Base-by-base conservation (phyloP, 2,329 filamentous ascomycete species). In the Colletotrichum eleusines region DNA sequence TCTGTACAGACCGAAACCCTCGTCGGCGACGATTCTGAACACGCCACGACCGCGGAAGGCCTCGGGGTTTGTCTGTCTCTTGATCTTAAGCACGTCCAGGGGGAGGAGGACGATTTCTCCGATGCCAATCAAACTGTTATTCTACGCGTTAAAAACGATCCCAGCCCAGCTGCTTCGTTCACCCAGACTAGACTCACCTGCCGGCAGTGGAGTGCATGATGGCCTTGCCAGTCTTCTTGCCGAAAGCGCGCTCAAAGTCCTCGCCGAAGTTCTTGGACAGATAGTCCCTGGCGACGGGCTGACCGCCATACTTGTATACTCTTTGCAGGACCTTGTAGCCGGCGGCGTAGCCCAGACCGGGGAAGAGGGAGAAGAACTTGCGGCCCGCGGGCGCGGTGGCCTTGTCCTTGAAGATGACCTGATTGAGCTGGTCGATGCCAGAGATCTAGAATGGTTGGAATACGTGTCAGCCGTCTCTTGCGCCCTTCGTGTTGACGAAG, bases 51-150 rank as follows among this genome's bases (percentile, higher is more conserved):
- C 95, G 75, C 94, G 90, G 90, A 99, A 99, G 44, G 96, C 95
- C 80, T 98, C 96, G 50, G 96, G 96, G 87, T 99, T 99, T 75
- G 96, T 99, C 86, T 99, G 96, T 78, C 96, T 91, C 89, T 99
- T 99, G 86, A 99, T 99, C 89, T 99, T 99, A 74, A 99, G 89
- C 48, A 99, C 95, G 77, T 99, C 96, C 72, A 99, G 90, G 51
- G 96, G 96, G 50, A 99, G 89, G 38, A 99, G 89, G 70, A 99
- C 89, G 74, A 99, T 97, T 85, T 99, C 96, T 79, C 96, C 96
- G 77, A 99, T 97, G 77, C 96, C 96, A 78, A 99, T 97, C 78
- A 99, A 80, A 84, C 93, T 95, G 73, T 31, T 69, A 55, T 68
- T 14, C 20, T n/a, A 33, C 26, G 31, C n/a, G 44, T 53, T n/a